Base-by-base conservation (phyloP, 176 grass and related monocot species). In the Chrysopogon serrulatus region DNA sequence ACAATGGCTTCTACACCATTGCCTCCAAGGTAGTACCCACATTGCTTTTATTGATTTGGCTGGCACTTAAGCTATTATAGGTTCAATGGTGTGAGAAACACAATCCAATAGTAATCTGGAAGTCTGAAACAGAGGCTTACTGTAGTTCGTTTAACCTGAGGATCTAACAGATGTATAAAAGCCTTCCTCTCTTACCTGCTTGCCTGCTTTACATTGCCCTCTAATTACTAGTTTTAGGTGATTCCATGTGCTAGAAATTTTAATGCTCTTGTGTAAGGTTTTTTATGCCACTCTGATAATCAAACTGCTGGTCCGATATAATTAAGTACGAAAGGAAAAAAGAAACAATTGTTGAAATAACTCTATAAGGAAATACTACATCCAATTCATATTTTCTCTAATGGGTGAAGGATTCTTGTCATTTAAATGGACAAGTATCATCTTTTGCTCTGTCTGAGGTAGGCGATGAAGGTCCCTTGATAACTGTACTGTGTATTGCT, bases 1-100 rank as follows among this genome's bases (percentile, higher is more conserved):
- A 93, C 76, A 98, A 95, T 88, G 92, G 90, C 5, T 91, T 95
- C 68, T 98, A 95, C 59, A 59, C 90, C 57, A 83, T 95, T 76
- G 84, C 95, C 41, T 79, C 88, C 67, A 92, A 90, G 95, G 92
- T 91, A 85, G 10, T 31, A 57, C 51, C 63, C n/a, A n/a, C n/a
- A 68, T 27, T 36, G 4, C 10, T 16, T 14, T 45, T 51, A 26
- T 64, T 64, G 6, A 23, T 83, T 83, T 54, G 16, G 35, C 36
- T 76, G 5, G 0, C 13, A 39, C 26, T 36, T 37, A 18, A 0
- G 18, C 2, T 13, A 64, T 64, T 10, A 40, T 10, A 40, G 35
- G 11, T 65, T 64, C 24, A 51, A 12, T 79, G 49, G 32, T 17
- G 15, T 66, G 16, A 67, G 30, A 18, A 76, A 54, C 36, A 81